phyloP scores from a whole-genome alignment of 768 basidiomycete genomes.

The Podaxis carcinomalis region DNA sequence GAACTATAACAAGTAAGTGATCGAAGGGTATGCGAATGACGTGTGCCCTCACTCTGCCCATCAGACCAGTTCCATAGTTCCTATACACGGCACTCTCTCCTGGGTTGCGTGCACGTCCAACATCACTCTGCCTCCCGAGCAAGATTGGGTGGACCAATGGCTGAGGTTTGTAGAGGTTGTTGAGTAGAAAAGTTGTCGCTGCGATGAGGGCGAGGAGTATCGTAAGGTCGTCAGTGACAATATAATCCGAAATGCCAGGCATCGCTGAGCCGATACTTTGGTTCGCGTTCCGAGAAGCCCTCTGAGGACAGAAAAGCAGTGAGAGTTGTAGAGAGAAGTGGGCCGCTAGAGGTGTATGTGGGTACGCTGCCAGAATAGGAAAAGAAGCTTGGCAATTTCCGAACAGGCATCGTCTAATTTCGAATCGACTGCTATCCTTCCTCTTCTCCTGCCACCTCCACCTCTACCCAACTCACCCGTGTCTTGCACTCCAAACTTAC shows the following conservation, averaged over 20 bases:
- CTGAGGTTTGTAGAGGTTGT: conserved; percentile 76
- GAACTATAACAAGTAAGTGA: conserved; percentile 43
- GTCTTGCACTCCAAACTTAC: not conserved
- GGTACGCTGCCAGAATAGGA: not conserved
- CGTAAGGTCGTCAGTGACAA: conserved; percentile 77
- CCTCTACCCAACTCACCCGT: not conserved
- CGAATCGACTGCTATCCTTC: not conserved
- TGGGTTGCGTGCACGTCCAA: conserved; percentile 73
- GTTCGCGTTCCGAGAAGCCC: not conserved
- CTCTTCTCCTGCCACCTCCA: conserved; percentile 2
- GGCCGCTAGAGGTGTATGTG: not conserved
- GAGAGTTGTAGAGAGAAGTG: not conserved
- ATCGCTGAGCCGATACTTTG: conserved; percentile 13
- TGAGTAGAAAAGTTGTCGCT: conserved; percentile 71
- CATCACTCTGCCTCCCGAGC: conserved; percentile 89
- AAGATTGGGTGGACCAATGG: conserved; percentile 92
- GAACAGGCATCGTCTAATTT: conserved; percentile 2
- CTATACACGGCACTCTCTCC: conserved; percentile 86
- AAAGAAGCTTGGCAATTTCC: conserved; percentile 10
- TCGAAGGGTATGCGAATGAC: not conserved
- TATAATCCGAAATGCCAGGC: conserved; percentile 46
- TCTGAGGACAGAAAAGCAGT: not conserved
- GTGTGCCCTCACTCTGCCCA: conserved; percentile 56
- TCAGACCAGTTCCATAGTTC: conserved; percentile 82
- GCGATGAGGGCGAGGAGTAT: conserved; percentile 72